Evolutionary conservation across 495 filamentous ascomycete genomes (phyloP), one percentile per base, ranked within the genome.

Genomic region (Podospora fimiseda): DNA sequence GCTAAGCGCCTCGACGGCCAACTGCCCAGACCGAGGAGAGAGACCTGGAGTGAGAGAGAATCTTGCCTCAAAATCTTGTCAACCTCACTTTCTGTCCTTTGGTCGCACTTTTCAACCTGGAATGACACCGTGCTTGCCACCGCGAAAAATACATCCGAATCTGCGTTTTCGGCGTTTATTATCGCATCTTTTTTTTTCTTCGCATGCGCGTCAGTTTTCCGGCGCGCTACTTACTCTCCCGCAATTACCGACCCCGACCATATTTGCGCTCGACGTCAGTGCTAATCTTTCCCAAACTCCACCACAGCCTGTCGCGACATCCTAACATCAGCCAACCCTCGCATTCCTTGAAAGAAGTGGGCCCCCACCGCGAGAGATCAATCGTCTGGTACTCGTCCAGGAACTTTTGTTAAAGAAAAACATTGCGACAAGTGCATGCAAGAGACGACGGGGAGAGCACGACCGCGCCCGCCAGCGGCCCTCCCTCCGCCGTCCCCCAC

Each of bases 401-500:
- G 14, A 24, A 13, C 43, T 43, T 49, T 52, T 21, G 39, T 37
- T 37, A 57, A 47, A 37, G 14, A 23, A 43, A 45, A 42, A n/a
- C n/a, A n/a, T 50, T 43, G 45, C 8, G 41, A 46, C 43, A 16
- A n/a, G 49, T 54, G 54, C 51, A 57, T 58, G 52, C 48, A 9
- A 54, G 27, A 30, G 38, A 18, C 46, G 23, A 14, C 45, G 46
- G 38, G 50, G 42, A 16, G 50, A 51, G 2, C 49, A 19, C 43
- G 50, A 44, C 56, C 36, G 48, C 58, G 57, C 41, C 48, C 51
- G 44, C 58, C 47, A 16, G 44, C 52, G 51, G 44, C 53, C 49
- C 49, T 55, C 55, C 59, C 56, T 43, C 49, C 74, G 69, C 60
- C 50, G 66, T 68, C 51, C 59, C 64, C 57, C 64, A 60, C 50